Base-by-base conservation (phyloP, 495 filamentous ascomycete genomes). In the Letharia columbiana region DNA sequence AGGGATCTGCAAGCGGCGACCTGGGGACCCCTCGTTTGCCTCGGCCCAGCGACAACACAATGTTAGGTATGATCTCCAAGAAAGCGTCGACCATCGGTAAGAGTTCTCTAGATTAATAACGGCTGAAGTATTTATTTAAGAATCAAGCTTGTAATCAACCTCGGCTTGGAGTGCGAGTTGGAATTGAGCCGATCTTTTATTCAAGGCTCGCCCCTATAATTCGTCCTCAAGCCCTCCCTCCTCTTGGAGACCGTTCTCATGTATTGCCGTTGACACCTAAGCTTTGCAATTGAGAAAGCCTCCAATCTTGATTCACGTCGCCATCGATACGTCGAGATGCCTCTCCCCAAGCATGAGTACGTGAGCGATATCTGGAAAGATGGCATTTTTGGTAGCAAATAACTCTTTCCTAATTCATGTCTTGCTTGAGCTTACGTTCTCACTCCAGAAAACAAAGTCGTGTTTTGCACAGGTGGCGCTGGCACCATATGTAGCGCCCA, bases 401-500 rank as follows among this genome's bases (percentile, higher is more conserved):
- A 68, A 50, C 13, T 50, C 45, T 11, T 39, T 35, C 50, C 59
- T 49, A 23, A 47, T 41, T 52, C 20, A 52, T 54, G 15, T 58
- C n/a, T 35, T 49, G 23, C 45, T n/a, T 17, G 40, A 33, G 40
- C 64, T 45, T 44, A 61, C n/a, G 6, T 49, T 7, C 35, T 62
- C 1, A 35, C 54, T 15, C 10, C 72, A 92, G 90, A 84, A 65
- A 87, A 90, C 73, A 94, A 94, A 73, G 92, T 98, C 28, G 83
- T 97, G 69, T 93, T 98, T 80, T 95, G 95, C 72, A 98, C 94
- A 39, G 94, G 94, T 50, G 94, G 94, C 62, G 91, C 91, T 1
- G 94, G 94, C 47, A 88, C 91, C 18, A 98, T 98, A 70, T 95
- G 94, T 76, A 92, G 89, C 70, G 91, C 88, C 12, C 94, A 97